Percentiles rank a stretch among this genome's conserved stretches.
Evolutionary conservation across 2,329 filamentous ascomycete species (phyloP).

Genomic region (Metarhizium humberi): DNA sequence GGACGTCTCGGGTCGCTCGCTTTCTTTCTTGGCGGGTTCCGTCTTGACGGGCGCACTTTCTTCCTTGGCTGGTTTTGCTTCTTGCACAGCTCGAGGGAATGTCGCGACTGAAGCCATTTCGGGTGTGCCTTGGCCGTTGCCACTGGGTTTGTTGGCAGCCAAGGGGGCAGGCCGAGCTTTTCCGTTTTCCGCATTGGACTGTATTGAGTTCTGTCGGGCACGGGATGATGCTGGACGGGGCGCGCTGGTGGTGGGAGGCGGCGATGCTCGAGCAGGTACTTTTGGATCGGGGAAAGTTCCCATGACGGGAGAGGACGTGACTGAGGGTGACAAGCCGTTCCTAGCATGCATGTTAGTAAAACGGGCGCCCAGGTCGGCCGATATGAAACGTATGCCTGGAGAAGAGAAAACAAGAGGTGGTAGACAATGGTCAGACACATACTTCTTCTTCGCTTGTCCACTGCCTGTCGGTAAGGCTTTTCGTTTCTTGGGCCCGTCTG

Average conservation of each 20-base stretch:
- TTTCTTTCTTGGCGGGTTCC: slow-evolving; percentile 24
- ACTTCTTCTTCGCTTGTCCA: slow-evolving; percentile 72
- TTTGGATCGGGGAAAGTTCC: slow-evolving; percentile 56
- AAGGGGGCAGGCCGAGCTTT: slow-evolving; percentile 18
- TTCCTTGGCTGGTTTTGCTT: slow-evolving; percentile 45
- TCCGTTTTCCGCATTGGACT: slow-evolving; percentile 45
- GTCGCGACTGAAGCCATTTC: slow-evolving; percentile 24
- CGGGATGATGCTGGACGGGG: slow-evolving; percentile 60
- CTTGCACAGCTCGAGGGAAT: slow-evolving; percentile 19
- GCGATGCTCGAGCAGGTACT: slow-evolving; percentile 43
- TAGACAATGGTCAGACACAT: slow-evolving; percentile 20
- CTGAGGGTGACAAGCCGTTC: slow-evolving; percentile 53
- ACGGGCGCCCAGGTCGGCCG: background rate
- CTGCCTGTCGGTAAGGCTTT: slow-evolving; percentile 58
- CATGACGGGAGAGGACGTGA: slow-evolving; percentile 68
- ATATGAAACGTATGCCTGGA: too few relatives aligned
- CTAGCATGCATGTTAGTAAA: slow-evolving; percentile 20
- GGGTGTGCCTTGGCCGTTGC: slow-evolving; percentile 28
- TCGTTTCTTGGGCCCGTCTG: slow-evolving; percentile 62
- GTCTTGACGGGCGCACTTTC: slow-evolving; percentile 22
- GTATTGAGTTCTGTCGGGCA: slow-evolving; percentile 65
- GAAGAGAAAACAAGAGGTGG: background rate
- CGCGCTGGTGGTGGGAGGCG: slow-evolving; percentile 41
- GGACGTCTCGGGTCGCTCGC: slow-evolving; percentile 18
- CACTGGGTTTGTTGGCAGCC: slow-evolving; percentile 46